Conservation (phyloP, 1,284 basidiomycete genomes). For the Cutaneotrichosporon arboriforme region DNA sequence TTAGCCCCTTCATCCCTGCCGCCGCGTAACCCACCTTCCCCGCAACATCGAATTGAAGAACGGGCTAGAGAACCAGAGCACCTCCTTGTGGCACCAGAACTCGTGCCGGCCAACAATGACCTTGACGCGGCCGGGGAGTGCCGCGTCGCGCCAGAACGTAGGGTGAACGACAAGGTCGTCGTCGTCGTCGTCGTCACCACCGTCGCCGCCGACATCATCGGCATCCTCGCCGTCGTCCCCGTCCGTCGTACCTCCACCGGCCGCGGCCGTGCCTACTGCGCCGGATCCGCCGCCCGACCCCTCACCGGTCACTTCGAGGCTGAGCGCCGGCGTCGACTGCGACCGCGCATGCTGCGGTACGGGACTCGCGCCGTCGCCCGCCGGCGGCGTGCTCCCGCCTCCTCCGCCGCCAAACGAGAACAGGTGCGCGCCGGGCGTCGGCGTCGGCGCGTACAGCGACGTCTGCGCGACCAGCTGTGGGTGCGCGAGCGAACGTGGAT, state of each 20-base stretch:
- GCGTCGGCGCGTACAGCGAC: constrained; percentile 18
- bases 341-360: constrained; percentile 6
- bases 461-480: constrained; percentile 38
- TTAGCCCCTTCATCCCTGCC: background rate
- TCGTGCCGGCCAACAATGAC: constrained; percentile 37
- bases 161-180: constrained; percentile 35
- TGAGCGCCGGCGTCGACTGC: constrained; percentile 8
- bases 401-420: constrained; percentile 5
- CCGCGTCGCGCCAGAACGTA: constrained; percentile 30
- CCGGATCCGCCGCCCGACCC: background rate
- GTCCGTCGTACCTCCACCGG: too few species aligned
- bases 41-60: constrained; percentile 43
- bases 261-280: too few species aligned
- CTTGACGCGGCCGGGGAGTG: constrained; percentile 37
- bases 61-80: constrained; percentile 44
- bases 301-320: background rate
- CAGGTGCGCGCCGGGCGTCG: constrained; percentile 13
- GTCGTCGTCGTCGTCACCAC: constrained; percentile 19
- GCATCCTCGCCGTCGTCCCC: too few species aligned
- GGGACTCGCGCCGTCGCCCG: background rate
- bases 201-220: constrained; percentile 4
- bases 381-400: background rate
- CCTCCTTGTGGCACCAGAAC: constrained; percentile 47
- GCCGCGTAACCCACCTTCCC: constrained; percentile 36
- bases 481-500: constrained; percentile 40